Evolutionary conservation across 179 eudicot species (phyloP), one percentile per base, ranked within the genome.

Genomic region (Drosera spatulata): DNA sequence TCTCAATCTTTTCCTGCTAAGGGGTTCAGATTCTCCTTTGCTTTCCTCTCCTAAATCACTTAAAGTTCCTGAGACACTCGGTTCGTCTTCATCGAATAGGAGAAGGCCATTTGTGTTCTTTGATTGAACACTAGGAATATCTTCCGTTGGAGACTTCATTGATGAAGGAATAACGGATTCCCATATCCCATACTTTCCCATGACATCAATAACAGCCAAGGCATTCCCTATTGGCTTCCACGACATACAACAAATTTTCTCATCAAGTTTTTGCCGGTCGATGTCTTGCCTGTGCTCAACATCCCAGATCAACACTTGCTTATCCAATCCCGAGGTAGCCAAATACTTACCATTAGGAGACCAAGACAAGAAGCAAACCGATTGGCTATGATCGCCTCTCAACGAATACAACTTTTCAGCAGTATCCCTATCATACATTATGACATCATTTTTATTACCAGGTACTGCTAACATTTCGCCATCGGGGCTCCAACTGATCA

Each of bases 221-320:
- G 97, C 82, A 77, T 94, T 94, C 52, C 97, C 99, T 66, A 72
- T 80, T 53, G 96, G 95, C 71, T 90, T 90, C 99, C 99, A 94
- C 50, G 95, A 80, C 96, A 91, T 81, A 73, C 74, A 82, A 67
- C 89, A 77, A 64, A 94, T 78, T 51, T 78, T 71, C 49, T 94
- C 88, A 57, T 84, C 87, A 74, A 94, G 91, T 79, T 83, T 91
- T 65, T 94, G 99, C 59, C 97, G 76, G 44, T 85, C 97, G 54
- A 94, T 94, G 58, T 91, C 97, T 68, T 78, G 85, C 64, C 70
- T 85, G 68, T 80, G 76, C 58, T 64, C 82, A 69, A 90, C 78
- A 75, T 90, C 97, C 99, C 99, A 94, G 52, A 94, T 81, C 64
- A 94, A 66, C 22, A 94, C 80, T 73, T 90, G 97, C 58, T 72